Base-by-base conservation (phyloP, 305 asterid species). In the Ruellia speciosa region DNA sequence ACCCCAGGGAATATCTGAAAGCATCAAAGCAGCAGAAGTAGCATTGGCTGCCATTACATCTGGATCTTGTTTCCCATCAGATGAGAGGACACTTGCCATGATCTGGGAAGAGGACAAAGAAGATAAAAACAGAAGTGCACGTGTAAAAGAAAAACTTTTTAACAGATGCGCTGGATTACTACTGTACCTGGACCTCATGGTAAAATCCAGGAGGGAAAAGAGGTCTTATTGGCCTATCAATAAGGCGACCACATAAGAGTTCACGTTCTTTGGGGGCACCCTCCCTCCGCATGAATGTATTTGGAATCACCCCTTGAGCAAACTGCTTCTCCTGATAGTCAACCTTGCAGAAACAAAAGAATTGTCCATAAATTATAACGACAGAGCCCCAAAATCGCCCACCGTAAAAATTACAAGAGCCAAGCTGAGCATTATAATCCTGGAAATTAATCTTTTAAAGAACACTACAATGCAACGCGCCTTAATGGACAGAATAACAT, bases 191-290 rank as follows among this genome's bases (percentile, higher is more conserved):
- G 72, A 92, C 97, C 14, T 92, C 97, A 70, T 92, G 96, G 77
- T 70, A 92, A 77, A 92, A 92, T 61, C 97, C 96, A 67, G 78
- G 63, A 5, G 99, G 97, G 65, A 92, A 92, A 65, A 92, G 95
- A 13, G 99, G 99, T 58, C 97, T 76, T 43, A 92, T 86, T 16
- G 99, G 97, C 49, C 97, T 75, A 79, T 92, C 99, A 71, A 92
- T 92, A 64, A 88, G 77, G 39, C 97, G 97, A 56, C 96, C 99
- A 61, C 90, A 80, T 72, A 92, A 74, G 63, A 92, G 99, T 68
- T 88, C 99, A 6, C 99, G 89, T 70, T 88, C 97, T 70, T 81
- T 92, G 52, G 97, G 96, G 70, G 96, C 96, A 61, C 97, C 96
- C 83, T 88, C 96, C 78, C 99, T 82, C 66, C 96, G 74, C 99